Base-by-base conservation (phyloP, 2,329 filamentous ascomycete species). In the Colletotrichum salicis region DNA sequence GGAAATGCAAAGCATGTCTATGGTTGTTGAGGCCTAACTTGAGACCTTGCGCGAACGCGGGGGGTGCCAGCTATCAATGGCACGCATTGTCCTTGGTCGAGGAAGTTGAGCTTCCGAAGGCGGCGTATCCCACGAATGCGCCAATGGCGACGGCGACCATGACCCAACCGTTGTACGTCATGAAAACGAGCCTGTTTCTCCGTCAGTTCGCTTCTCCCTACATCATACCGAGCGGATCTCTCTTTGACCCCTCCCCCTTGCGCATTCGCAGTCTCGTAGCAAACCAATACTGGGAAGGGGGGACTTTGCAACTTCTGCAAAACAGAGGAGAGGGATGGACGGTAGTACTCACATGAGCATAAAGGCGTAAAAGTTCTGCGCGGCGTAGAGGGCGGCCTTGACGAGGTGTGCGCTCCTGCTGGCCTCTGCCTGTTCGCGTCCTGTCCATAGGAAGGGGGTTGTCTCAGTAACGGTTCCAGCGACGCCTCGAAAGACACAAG, bases 141-240 rank as follows among this genome's bases (percentile, higher is more conserved):
- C 96, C 96, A 11, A 97, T 85, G 0, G 93, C 93, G 19, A 98
- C 95, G 3, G 96, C 90, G 75, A 97, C 83, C 96, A 99, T 99
- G 76, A 99, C 91, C 92, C 94, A 97, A 68, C 96, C 96, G 78
- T 99, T 99, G 84, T 99, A 99, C n/a, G 96, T 99, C 96, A 99
- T 99, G 84, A 99, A 99, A 27, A 99, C 84, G 73, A 99, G 87
- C 96, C 96, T 98, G 27, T n/a, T 10, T 13, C 2, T 1, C 4
- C 35, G 70, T 74, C 57, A 74, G 63, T 24, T 24, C 5, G 19
- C 11, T 15, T 51, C 41, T 31, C 41, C 51, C 45, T 8, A 15
- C 15, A 8, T 19, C 22, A 22, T 27, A 4, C 24, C 29, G 13
- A 37, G 24, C 24, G 24, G 24, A 27, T 27, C 24, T 27, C 24